phyloP scores from a whole-genome alignment of 2,329 filamentous ascomycete genomes.

The Thielaviopsis ethacetica region DNA sequence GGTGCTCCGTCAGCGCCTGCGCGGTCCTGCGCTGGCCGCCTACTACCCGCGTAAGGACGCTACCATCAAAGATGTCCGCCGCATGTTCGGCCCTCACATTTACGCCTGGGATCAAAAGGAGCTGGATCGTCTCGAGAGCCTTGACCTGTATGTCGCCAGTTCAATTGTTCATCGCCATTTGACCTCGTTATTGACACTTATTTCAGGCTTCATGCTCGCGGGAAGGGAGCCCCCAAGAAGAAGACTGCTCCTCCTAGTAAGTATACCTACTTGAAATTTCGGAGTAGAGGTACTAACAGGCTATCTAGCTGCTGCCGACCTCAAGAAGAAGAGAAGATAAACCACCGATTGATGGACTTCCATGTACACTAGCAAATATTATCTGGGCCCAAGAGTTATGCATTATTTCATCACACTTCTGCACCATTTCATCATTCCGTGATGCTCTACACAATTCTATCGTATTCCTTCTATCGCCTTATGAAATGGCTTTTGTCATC shows the following conservation, averaged over 20 bases:
- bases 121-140: slow-evolving; percentile 61
- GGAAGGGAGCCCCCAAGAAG: slow-evolving; percentile 81
- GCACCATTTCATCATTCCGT: neutral
- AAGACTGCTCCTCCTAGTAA: slow-evolving; percentile 42
- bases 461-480: neutral
- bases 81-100: slow-evolving; percentile 48
- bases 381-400: slow-evolving; percentile 4
- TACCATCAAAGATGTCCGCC: slow-evolving; percentile 57
- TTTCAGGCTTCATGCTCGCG: slow-evolving; percentile 48
- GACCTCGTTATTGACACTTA: slow-evolving; percentile 2
- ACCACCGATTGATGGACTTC: neutral
- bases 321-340: slow-evolving; percentile 15
- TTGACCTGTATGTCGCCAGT: slow-evolving; percentile 38
- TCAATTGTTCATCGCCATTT: neutral
- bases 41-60: slow-evolving; percentile 74
- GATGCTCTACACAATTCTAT: neutral
- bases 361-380: slow-evolving; percentile 8
- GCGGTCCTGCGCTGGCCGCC: slow-evolving; percentile 63
- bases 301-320: slow-evolving; percentile 8
- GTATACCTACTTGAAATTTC: slow-evolving; percentile 5
- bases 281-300: slow-evolving; percentile 1
- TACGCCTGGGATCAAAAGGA: slow-evolving; percentile 60
- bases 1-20: slow-evolving; percentile 72
- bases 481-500: neutral
- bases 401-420: slow-evolving; percentile 8